phyloP scores from a whole-genome alignment of 441 rosid species.

The Erodium moschatum region DNA sequence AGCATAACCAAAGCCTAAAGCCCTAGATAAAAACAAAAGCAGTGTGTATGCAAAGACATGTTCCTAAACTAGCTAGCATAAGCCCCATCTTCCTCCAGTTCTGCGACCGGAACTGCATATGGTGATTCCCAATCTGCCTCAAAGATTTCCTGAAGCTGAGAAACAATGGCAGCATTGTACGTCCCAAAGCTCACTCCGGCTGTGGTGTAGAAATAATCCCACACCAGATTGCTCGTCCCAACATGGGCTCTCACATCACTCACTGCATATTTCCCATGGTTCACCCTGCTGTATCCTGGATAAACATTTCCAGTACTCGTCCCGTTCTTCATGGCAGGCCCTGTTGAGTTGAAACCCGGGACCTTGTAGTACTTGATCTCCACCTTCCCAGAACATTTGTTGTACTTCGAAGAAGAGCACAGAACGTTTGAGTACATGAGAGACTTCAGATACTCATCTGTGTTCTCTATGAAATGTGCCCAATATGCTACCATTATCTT shows the following conservation, averaged over 20 bases:
- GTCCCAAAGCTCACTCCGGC: slow-evolving; percentile 83
- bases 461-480: slow-evolving; percentile 62
- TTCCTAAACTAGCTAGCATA: slow-evolving; percentile 25
- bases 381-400: slow-evolving; percentile 56
- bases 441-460: slow-evolving; percentile 61
- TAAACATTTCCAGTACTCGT: slow-evolving; percentile 46
- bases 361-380: slow-evolving; percentile 66
- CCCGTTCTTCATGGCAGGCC: slow-evolving; percentile 49
- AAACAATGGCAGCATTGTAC: slow-evolving; percentile 47
- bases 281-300: slow-evolving; percentile 61
- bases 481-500: slow-evolving; percentile 77
- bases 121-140: slow-evolving; percentile 87
- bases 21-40: no score
- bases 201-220: slow-evolving; percentile 86
- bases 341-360: slow-evolving; percentile 71
- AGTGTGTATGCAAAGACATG: no score
- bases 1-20: no score
- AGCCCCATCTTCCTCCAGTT: slow-evolving; percentile 20
- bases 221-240: slow-evolving; percentile 69
- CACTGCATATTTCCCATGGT: slow-evolving; percentile 74
- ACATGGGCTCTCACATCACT: slow-evolving; percentile 61
- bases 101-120: slow-evolving; percentile 45
- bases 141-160: slow-evolving; percentile 61
- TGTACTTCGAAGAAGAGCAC: slow-evolving; percentile 54
- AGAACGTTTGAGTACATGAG: slow-evolving; percentile 65